These are phyloP conservation scores for Pachysandra terminalis DNA, from an alignment of 164 flowering plant genomes.

Conservation along the genomic window DNA sequence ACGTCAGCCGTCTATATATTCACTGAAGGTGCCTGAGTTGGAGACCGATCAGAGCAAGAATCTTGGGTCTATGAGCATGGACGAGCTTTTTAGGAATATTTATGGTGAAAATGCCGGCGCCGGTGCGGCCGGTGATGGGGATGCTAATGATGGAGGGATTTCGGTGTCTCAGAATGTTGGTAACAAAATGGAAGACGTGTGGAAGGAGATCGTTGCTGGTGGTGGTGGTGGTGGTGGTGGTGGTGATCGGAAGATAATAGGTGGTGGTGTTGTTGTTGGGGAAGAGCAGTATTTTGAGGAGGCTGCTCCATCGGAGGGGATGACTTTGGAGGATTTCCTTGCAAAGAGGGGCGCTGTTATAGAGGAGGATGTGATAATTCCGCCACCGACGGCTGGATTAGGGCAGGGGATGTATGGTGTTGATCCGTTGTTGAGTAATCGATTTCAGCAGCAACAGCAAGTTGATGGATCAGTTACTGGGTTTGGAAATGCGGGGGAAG, in stretches of 20 bases:
- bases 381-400: constrained; percentile 23
- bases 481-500: constrained; percentile 46
- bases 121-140: constrained; percentile 8
- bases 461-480: constrained; percentile 35
- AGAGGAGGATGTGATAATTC: constrained; percentile 38
- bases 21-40: constrained; percentile 11
- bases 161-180: constrained; percentile 6
- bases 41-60: constrained; percentile 12
- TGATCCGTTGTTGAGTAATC: constrained; percentile 25
- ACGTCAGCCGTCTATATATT: constrained; percentile 30
- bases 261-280: constrained; percentile 17
- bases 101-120: constrained; percentile 31
- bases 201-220: constrained; percentile 49
- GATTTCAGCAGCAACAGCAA: constrained; percentile 23
- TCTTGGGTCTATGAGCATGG: constrained; percentile 37
- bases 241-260: constrained; percentile 8
- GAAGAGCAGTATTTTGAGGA: constrained; percentile 31
- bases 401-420: constrained; percentile 33
- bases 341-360: constrained; percentile 45
- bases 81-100: constrained; percentile 38
- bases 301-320: constrained; percentile 31
- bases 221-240: constrained; percentile 4
- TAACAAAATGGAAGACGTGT: constrained; percentile 42
- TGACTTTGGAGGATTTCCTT: constrained; percentile 76
- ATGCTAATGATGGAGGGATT: not conserved